Evolutionary conservation across 169 alveolate genomes (phyloP), one percentile per base, ranked within the genome.

Genomic region (Plasmodium vivax): DNA sequence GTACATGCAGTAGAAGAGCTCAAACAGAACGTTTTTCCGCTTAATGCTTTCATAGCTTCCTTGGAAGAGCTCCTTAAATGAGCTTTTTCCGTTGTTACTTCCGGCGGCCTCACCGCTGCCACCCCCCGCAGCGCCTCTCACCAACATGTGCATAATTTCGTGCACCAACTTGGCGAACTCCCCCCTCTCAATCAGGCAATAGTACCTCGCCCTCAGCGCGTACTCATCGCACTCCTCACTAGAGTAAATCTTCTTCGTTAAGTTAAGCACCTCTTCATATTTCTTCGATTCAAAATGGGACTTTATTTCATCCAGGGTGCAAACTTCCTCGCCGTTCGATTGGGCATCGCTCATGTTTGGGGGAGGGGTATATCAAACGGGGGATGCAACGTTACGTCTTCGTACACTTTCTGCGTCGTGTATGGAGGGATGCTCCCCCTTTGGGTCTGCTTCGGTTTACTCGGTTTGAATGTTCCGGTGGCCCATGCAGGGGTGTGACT

Each of bases 1-100:
- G 73, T 90, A 90, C 77, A 90, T 58, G 71, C 84, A 90, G 68
- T 90, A 90, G 82, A 90, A 90, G 3, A 90, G 74, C 82, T 90
- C 94, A 30, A 81, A 90, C 81, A 90, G 54, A 38, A 90, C 84
- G 43, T 90, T 90, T 43, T 90, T 82, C 72, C 23, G 43, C 74
- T 81, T 80, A 27, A 90, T 81, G 14, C 73, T 6, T 79, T 23
- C 84, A 68, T 90, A 90, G 82, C 51, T 80, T 71, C 47, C 84
- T 90, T 81, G 90, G 81, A 90, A 90, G 32, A 71, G 71, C 14
- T 81, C 51, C 56, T 90, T 79, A 41, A 90, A 90, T 43, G 74
- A 81, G 6, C 9, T 77, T 3, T 38, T 87, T 9, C 36, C 12
- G 16, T 77, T 87, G 41, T 77, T 87, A 43, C 51, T 2, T 0